Base-by-base conservation (phyloP, 1,139 yeast species). In the Cylindricascospora bacillispora region DNA sequence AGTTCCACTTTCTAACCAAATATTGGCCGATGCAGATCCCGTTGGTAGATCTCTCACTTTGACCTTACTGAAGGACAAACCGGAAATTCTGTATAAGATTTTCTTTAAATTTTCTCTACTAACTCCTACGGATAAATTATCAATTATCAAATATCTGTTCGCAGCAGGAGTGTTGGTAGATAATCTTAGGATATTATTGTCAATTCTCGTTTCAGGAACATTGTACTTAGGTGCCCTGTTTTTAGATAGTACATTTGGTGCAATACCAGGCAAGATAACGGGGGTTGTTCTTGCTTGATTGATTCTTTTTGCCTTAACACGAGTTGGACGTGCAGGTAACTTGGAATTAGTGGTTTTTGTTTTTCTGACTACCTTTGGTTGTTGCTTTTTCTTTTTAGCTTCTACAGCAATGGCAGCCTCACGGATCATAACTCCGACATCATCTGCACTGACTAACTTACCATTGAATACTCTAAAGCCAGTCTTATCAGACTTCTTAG, bases 181-280 rank as follows among this genome's bases (percentile, higher is more conserved):
- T 15, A 48, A 38, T 6, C 47, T 43, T 15, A 46, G 30, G 24
- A 37, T 37, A 20, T 39, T 39, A 7, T 18, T 7, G 7, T 18
- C 9, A 10, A 18, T 7, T 7, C 10, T 7, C 9, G 10, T 7
- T 7, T 10, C 21, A 10, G 21, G 21, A 7, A 7, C 21, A 18
- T 18, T 18, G 10, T 22, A 16, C 11, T 7, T 25, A 4, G 22
- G 10, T 13, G 5, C 22, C 9, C 20, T 12, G 12, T 22, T 27
- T 4, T 13, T 6, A 10, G 29, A 10, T 10, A 15, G 11, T 10
- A 22, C 21, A 60, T 59, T 41, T 63, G 63, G 36, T 54, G 59
- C 37, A 10, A 18, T 6, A 11, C 22, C 28, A 13, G 11, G 17
- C 2, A 19, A 14, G 21, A 10, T 18, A 7, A 7, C 10, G 7